Evolutionary conservation across 129 eudicot genomes (phyloP).

Genomic region (Centella asiatica): DNA sequence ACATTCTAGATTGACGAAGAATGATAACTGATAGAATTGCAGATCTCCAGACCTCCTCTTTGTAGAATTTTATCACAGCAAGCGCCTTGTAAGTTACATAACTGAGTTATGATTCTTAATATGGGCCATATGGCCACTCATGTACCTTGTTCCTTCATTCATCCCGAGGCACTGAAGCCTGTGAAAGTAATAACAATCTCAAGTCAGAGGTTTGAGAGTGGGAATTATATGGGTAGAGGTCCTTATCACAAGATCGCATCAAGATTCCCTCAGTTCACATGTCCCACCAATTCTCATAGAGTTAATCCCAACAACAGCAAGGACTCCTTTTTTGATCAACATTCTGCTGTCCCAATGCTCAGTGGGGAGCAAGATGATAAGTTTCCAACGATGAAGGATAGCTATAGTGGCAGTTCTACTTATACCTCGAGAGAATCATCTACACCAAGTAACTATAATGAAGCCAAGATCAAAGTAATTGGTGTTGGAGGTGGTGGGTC

Average conservation of each 20-base stretch:
- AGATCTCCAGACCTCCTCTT: not conserved
- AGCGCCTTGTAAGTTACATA: not conserved
- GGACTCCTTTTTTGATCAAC: slow-evolving; percentile 59
- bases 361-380: slow-evolving; percentile 51
- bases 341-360: slow-evolving; percentile 66
- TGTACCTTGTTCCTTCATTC: slow-evolving; percentile 4
- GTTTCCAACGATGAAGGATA: slow-evolving; percentile 27
- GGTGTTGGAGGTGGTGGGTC: slow-evolving; percentile 99
- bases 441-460: slow-evolving; percentile 40
- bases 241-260: slow-evolving; percentile 24
- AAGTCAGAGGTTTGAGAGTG: not conserved
- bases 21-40: slow-evolving; percentile 1
- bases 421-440: slow-evolving; percentile 44
- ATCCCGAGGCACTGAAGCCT: not conserved
- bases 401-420: slow-evolving; percentile 33
- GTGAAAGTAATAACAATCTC: not conserved
- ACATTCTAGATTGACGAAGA: slow-evolving; percentile 1
- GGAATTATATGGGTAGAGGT: slow-evolving; percentile 5
- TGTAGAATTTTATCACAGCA: not conserved
- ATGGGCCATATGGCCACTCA: slow-evolving; percentile 9
- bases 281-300: slow-evolving; percentile 55
- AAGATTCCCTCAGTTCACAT: slow-evolving; percentile 26
- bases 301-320: slow-evolving; percentile 43
- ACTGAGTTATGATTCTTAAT: not conserved
- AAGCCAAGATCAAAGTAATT: slow-evolving; percentile 89